phyloP scores from a whole-genome alignment of 2,329 filamentous ascomycete species.

The Xylaria arbuscula region DNA sequence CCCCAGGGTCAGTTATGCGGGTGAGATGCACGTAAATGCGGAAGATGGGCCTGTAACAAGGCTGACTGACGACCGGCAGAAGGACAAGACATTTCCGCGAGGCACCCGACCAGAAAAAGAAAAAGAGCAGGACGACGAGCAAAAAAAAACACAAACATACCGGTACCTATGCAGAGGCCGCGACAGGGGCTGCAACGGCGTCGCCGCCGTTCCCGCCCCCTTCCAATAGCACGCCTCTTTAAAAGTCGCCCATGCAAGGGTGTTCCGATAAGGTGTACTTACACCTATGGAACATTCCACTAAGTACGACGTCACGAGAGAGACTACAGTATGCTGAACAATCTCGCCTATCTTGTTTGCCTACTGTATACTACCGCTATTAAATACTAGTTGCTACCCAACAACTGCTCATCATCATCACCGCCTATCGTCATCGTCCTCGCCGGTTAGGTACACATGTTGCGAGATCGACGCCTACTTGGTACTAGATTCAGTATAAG shows the following conservation, averaged over 20 bases:
- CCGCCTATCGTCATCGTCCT: not conserved
- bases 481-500: not conserved
- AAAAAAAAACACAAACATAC: too few relatives aligned
- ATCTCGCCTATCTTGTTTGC: not conserved
- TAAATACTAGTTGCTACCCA: constrained; percentile 17
- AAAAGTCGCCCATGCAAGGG: constrained; percentile 5
- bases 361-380: not conserved
- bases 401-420: constrained; percentile 7
- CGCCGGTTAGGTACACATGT: constrained; percentile 3
- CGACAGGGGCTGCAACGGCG: constrained; percentile 15
- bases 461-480: not conserved
- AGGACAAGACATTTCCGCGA: not conserved
- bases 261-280: constrained; percentile 19
- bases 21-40: constrained; percentile 21
- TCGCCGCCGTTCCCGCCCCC: constrained; percentile 26
- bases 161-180: not conserved
- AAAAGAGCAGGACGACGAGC: not conserved
- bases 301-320: constrained; percentile 7
- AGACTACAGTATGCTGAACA: not conserved
- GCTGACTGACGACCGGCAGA: constrained; percentile 20
- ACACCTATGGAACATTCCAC: not conserved
- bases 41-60: constrained; percentile 10
- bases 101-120: constrained; percentile 2
- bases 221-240: constrained; percentile 6
- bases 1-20: constrained; percentile 4